Percentiles rank a stretch among this genome's conserved stretches.
phyloP scores from a whole-genome alignment of 345 rosid species.

The Sisymbrium irio region DNA sequence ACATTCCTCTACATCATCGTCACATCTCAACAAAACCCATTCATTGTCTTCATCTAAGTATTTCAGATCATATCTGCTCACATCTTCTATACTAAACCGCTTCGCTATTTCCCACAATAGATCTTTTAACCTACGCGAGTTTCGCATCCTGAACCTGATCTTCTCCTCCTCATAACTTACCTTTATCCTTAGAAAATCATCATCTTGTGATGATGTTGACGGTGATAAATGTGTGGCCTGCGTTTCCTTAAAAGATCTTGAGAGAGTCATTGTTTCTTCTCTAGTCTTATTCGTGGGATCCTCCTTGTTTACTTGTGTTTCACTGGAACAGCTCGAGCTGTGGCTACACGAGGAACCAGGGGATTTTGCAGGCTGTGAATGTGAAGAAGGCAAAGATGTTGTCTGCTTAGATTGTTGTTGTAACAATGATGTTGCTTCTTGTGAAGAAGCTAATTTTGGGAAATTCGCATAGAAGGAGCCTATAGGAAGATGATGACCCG shows the following conservation, averaged over 20 bases:
- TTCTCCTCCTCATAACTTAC: conserved; percentile 61
- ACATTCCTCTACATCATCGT: conserved; percentile 87
- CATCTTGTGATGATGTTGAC: conserved; percentile 41
- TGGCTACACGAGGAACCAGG: conserved; percentile 63
- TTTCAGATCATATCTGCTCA: conserved; percentile 57
- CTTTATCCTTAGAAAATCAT: conserved; percentile 58
- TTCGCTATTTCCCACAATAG: conserved; percentile 59
- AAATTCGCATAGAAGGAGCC: conserved; percentile 67
- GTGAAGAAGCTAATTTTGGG: conserved; percentile 64
- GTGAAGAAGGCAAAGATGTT: conserved; percentile 11
- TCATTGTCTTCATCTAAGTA: conserved; percentile 92
- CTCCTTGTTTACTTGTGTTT: conserved; percentile 41
- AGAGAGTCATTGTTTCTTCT: conserved; percentile 34
- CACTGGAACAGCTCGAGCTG: conserved; percentile 69
- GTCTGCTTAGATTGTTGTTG: conserved; percentile 20
- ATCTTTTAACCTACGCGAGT: conserved; percentile 49
- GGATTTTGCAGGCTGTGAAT: conserved; percentile 37
- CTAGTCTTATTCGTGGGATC: conserved; percentile 27
- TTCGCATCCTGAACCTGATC: conserved; percentile 63
- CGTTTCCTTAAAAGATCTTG: conserved; percentile 43
- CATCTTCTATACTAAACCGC: conserved; percentile 63
- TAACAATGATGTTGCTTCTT: conserved; percentile 35
- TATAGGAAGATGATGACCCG: conserved; percentile 58
- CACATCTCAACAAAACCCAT: conserved; percentile 88
- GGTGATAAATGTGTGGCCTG: conserved; percentile 24